A percentile compares a stretch with the other conserved stretches of the same genome.
Conservation (phyloP, 768 basidiomycete genomes). For the Calocera cornea region DNA sequence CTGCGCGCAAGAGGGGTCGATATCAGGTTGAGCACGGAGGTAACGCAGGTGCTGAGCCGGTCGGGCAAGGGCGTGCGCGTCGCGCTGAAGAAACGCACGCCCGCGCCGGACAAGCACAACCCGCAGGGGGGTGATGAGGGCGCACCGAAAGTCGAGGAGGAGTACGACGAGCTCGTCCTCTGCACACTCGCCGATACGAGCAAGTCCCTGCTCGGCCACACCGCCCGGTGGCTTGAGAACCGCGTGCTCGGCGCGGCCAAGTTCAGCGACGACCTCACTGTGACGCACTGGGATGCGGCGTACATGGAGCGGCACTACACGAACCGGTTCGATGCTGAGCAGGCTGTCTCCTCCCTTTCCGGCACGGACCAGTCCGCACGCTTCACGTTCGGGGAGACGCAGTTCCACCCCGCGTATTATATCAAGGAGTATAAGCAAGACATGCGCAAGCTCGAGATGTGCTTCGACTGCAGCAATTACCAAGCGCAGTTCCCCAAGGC, state of each 20-base stretch:
- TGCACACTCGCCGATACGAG: slow-evolving; percentile 34
- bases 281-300: slow-evolving; percentile 36
- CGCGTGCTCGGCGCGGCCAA: slow-evolving; percentile 33
- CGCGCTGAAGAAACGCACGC: neutral
- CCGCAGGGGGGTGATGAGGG: slow-evolving; percentile 22
- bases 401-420: slow-evolving; percentile 36
- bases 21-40: slow-evolving; percentile 6
- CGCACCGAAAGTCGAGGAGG: slow-evolving; percentile 21
- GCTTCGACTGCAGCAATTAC: slow-evolving; percentile 37
- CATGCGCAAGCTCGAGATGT: slow-evolving; percentile 39
- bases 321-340: slow-evolving; percentile 32
- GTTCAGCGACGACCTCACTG: slow-evolving; percentile 30
- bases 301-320: slow-evolving; percentile 32
- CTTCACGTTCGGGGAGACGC: slow-evolving; percentile 27
- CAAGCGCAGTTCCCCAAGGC: slow-evolving; percentile 32
- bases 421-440: slow-evolving; percentile 33
- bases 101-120: slow-evolving; percentile 19
- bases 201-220: slow-evolving; percentile 30
- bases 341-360: slow-evolving; percentile 24
- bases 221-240: slow-evolving; percentile 30
- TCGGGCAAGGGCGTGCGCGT: neutral
- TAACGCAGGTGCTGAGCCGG: slow-evolving; percentile 6
- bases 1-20: neutral
- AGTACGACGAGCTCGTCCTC: slow-evolving; percentile 35
- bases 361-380: slow-evolving; percentile 20